A percentile compares a stretch with the other conserved stretches of the same genome.
Conservation (phyloP, 208 protist genomes). For the Phytomonas francai region DNA sequence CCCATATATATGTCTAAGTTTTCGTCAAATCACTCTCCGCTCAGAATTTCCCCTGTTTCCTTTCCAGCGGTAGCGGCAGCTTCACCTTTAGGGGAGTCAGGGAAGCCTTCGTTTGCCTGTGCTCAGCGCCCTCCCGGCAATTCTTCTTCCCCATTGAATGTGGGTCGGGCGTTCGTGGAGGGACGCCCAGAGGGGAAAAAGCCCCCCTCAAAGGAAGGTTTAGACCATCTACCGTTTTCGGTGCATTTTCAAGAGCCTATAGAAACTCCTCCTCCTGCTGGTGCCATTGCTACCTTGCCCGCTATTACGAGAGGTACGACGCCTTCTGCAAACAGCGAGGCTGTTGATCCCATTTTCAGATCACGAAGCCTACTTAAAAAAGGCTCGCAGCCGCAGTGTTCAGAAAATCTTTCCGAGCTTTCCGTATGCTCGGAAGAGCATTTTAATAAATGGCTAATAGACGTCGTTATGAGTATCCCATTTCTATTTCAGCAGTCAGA, state of each 20-base stretch:
- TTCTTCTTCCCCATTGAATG: not conserved
- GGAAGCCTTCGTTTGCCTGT: not conserved
- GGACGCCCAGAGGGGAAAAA: not conserved
- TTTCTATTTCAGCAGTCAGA: not conserved
- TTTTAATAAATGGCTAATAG: not conserved
- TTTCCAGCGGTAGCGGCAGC: not conserved
- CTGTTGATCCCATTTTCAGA: no score
- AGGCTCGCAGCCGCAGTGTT: not conserved
- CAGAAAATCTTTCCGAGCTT: not conserved
- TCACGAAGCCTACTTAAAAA: no score
- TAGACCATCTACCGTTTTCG: not conserved
- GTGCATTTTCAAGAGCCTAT: not conserved
- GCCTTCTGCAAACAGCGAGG: no score
- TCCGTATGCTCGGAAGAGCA: slow-evolving; percentile 7
- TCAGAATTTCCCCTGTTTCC: not conserved
- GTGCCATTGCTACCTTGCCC: not conserved
- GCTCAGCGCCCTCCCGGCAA: not conserved
- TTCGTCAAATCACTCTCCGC: not conserved
- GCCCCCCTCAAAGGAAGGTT: not conserved
- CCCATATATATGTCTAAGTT: not conserved
- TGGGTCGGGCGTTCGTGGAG: not conserved
- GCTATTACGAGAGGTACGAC: not conserved
- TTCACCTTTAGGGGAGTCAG: not conserved
- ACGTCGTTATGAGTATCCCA: not conserved
- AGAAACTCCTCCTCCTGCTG: no score